A percentile compares a stretch with the other conserved stretches of the same genome.
Conservation (phyloP, 192 early-diverging fungal genomes). For the Cetraspora pellucida region DNA sequence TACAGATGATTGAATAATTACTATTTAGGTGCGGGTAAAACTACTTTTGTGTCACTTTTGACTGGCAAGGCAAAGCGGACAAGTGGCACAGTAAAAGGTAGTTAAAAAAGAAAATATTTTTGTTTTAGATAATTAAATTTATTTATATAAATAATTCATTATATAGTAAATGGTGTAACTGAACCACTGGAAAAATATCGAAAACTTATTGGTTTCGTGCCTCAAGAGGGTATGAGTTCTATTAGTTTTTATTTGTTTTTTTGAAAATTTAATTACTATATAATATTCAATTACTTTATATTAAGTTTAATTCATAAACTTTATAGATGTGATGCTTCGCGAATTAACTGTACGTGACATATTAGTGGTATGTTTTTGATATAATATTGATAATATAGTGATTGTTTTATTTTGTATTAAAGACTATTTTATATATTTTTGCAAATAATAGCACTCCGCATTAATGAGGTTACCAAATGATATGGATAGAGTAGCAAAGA, state of each 20-base stretch:
- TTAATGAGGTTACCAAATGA: constrained; percentile 62
- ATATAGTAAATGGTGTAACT: constrained; percentile 54
- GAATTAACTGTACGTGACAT: constrained; percentile 72
- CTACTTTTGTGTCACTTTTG: constrained; percentile 64
- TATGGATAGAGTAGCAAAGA: constrained; percentile 41
- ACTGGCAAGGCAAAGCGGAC: constrained; percentile 62
- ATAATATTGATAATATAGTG: not conserved
- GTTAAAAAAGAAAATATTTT: not conserved
- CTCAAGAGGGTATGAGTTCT: constrained; percentile 53
- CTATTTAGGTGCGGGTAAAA: constrained; percentile 54
- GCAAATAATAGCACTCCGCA: constrained; percentile 55
- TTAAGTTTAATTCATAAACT: not conserved
- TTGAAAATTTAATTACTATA: too few relatives aligned
- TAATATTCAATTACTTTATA: not conserved
- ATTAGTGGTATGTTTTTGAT: constrained; percentile 36
- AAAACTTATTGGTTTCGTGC: constrained; percentile 74
- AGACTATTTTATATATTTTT: not conserved
- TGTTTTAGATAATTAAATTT: not conserved
- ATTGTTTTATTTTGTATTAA: not conserved
- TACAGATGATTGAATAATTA: not conserved
- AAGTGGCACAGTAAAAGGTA: constrained; percentile 50
- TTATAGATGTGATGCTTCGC: constrained; percentile 55
- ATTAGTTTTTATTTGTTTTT: not conserved
- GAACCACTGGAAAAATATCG: constrained; percentile 62
- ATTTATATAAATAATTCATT: not conserved